These are phyloP conservation scores for Oxyria digyna DNA, from an alignment of 148 eudicot species.

Conservation along the genomic window DNA sequence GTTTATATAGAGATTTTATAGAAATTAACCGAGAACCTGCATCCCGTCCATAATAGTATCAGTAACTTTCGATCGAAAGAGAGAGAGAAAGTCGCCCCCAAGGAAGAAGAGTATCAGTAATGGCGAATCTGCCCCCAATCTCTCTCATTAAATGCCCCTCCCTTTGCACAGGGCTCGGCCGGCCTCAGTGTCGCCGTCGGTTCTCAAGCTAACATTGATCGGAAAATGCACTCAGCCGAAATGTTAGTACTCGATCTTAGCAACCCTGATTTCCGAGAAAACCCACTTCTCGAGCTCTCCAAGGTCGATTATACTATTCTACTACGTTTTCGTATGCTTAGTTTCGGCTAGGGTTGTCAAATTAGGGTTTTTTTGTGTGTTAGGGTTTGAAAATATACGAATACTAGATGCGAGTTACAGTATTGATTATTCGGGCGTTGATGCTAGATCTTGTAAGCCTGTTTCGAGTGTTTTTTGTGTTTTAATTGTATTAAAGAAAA, in stretches of 20 bases:
- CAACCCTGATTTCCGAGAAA: constrained; percentile 73
- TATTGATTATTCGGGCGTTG: not conserved
- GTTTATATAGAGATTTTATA: too few species aligned
- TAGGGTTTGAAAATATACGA: not conserved
- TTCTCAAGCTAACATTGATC: constrained; percentile 24
- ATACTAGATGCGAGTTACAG: not conserved
- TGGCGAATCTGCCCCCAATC: constrained; percentile 48
- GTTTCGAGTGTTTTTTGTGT: not conserved
- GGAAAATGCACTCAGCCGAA: constrained; percentile 77
- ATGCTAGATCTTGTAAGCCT: not conserved
- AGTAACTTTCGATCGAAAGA: too few species aligned
- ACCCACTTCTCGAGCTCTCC: constrained; percentile 84
- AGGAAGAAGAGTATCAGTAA: not conserved
- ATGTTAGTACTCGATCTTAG: constrained; percentile 75
- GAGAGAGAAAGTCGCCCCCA: not conserved
- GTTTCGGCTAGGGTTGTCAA: not conserved
- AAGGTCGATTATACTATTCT: constrained; percentile 31
- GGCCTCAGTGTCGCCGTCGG: constrained; percentile 15
- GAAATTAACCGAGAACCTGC: too few species aligned
- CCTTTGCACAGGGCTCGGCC: constrained; percentile 20
- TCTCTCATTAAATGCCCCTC: constrained; percentile 29
- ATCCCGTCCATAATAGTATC: too few species aligned
- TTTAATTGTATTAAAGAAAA: not conserved
- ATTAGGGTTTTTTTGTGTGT: not conserved
- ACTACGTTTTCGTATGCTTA: not conserved